Evolutionary conservation across 164 flowering plant genomes (phyloP), one percentile per base, ranked within the genome.

Genomic region (Vitis riparia): DNA sequence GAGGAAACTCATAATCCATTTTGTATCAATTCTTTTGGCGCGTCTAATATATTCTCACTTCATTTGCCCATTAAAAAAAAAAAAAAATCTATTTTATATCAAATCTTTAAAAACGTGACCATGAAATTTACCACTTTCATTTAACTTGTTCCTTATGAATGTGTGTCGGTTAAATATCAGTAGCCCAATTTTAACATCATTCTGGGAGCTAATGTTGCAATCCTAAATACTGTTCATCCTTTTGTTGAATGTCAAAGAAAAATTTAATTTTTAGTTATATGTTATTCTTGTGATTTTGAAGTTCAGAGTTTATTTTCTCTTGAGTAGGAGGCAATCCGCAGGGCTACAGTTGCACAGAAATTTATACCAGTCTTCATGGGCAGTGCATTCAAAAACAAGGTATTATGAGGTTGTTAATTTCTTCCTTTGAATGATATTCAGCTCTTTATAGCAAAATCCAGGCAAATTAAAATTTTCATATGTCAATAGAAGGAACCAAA

Each of bases 311-410:
- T 29, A 29, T 30, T 27, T 80, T 12, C 60, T 67, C 57, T 58
- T 76, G 67, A 51, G 67, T 73, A 96, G 99, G 91, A 80, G 63
- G 99, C 99, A 11, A 83, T 96, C 64, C 95, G 98, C 59, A 88
- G 99, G 85, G 93, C 96, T 63, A 96, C 99, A 37, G 62, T 93
- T 67, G 87, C 97, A 51, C 85, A 81, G 65, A 96, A 93, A 69
- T 96, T 96, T 76, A 79, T 96, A 50, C 99, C 99, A 51, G 97
- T 96, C 63, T 96, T 91, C 75, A 96, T 96, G 99, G 99, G 99
- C 9, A 96, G 98, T 82, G 99, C 99, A 56, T 93, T 96, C 75
- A 96, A 96, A n/a, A 96, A 96, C 81, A 96, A 96, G 98, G 99
- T 96, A 82, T 3, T 47, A 58, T 13, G 27, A 65, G 23, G 7